phyloP scores from a whole-genome alignment of 2,329 filamentous ascomycete species.

The Paraphoma chrysanthemicola region DNA sequence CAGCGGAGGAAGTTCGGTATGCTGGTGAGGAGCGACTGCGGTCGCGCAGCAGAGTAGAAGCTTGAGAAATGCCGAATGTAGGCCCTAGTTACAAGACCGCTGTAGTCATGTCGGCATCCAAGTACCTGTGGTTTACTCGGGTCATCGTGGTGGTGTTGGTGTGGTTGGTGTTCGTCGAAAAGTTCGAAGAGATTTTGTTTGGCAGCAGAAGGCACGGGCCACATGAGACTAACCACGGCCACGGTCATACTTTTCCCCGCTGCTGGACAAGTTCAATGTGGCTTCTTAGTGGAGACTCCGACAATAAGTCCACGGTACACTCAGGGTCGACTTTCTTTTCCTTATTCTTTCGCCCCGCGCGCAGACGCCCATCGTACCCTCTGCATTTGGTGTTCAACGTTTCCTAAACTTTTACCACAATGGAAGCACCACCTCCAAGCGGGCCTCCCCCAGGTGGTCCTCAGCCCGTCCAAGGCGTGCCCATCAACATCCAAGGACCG shows the following conservation, averaged over 20 bases:
- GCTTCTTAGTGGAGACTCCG: constrained; percentile 16
- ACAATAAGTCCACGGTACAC: constrained; percentile 18
- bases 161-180: neutral
- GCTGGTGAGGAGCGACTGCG: no score
- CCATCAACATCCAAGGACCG: constrained; percentile 30
- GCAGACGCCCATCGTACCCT: neutral
- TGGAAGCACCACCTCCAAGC: constrained; percentile 22
- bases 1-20: no score
- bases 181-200: neutral
- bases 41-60: no score
- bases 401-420: neutral
- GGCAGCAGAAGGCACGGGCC: neutral
- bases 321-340: neutral
- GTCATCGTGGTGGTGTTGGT: neutral
- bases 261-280: constrained; percentile 13
- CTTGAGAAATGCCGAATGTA: no score
- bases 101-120: no score
- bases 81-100: no score
- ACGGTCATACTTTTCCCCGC: constrained; percentile 4
- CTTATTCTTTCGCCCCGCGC: neutral
- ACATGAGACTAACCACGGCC: neutral
- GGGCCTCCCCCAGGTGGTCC: constrained; percentile 18
- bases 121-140: no score
- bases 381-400: neutral
- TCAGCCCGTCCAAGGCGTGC: constrained; percentile 17